A percentile compares a stretch with the other conserved stretches of the same genome.
These are phyloP conservation scores for Entomortierella parvispora DNA, from an alignment of 192 early-diverging fungal species.

Conservation along the genomic window DNA sequence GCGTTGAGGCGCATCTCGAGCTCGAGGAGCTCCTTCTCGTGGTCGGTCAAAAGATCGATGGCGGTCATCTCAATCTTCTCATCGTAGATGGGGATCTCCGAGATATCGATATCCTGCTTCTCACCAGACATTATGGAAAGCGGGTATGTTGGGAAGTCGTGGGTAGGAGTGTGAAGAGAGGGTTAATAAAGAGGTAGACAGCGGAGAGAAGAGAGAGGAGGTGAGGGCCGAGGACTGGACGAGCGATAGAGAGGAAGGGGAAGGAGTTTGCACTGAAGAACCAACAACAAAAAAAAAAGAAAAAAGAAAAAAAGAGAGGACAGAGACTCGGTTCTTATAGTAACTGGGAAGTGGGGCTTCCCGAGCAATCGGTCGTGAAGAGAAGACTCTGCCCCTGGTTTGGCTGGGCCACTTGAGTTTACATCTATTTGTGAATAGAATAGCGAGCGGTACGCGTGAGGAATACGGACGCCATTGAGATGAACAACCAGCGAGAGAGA, in stretches of 20 bases:
- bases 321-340: background rate
- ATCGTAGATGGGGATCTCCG: slow-evolving; percentile 7
- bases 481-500: too few relatives aligned
- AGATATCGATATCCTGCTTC: slow-evolving; percentile 29
- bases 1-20: slow-evolving; percentile 63
- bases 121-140: slow-evolving; percentile 12
- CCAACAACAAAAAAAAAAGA: slow-evolving; percentile 24
- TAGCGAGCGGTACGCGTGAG: too few relatives aligned
- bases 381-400: too few relatives aligned
- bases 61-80: slow-evolving; percentile 4
- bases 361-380: background rate
- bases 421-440: too few relatives aligned
- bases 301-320: slow-evolving; percentile 11
- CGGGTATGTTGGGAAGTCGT: background rate
- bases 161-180: background rate
- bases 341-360: too few relatives aligned
- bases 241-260: background rate
- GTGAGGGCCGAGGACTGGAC: too few relatives aligned
- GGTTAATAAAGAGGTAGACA: background rate
- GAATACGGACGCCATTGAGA: too few relatives aligned
- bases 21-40: slow-evolving; percentile 47
- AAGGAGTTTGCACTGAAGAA: slow-evolving; percentile 42
- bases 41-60: slow-evolving; percentile 39
- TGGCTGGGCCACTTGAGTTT: too few relatives aligned
- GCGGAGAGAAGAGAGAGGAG: background rate